Evolutionary conservation across 164 flowering plant genomes (phyloP), one percentile per base, ranked within the genome.

Genomic region (Liquidambar formosana): DNA sequence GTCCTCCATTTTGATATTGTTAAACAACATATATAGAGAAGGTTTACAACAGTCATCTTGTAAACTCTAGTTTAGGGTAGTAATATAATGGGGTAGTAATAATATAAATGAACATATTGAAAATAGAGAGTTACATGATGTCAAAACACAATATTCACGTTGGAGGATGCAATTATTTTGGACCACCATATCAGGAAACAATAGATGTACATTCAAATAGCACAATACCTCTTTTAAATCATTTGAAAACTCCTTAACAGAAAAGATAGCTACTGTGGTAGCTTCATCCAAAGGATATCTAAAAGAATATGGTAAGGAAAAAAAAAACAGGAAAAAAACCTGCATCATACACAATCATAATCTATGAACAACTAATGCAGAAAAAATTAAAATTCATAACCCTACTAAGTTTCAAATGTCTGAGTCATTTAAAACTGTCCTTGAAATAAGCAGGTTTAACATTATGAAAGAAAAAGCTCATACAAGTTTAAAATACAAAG

Each of bases 221-320:
- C 15, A 8, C 63, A 15, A 69, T 86, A 91, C 97, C 96, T 93
- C 97, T 73, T 89, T 91, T 12, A 92, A 75, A 78, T 81, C 90
- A 48, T 67, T 68, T 4, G 76, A 75, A 73, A 78, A 86, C 65
- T 89, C 94, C 66, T 72, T 88, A 1, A 88, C n/a, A n/a, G n/a
- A n/a, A n/a, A n/a, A n/a, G n/a, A n/a, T n/a, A n/a, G n/a, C n/a
- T n/a, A n/a, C n/a, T n/a, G n/a, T n/a, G n/a, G n/a, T n/a, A n/a
- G n/a, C n/a, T n/a, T n/a, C n/a, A n/a, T n/a, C n/a, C n/a, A n/a
- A n/a, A n/a, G n/a, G n/a, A n/a, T n/a, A n/a, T n/a, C n/a, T n/a
- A n/a, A n/a, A n/a, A n/a, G n/a, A n/a, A n/a, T n/a, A n/a, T n/a
- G n/a, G n/a, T n/a, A n/a, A n/a, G n/a, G n/a, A n/a, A n/a, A n/a